Conservation (phyloP, 371 early-diverging fungal species). For the Chytridiales sp. region DNA sequence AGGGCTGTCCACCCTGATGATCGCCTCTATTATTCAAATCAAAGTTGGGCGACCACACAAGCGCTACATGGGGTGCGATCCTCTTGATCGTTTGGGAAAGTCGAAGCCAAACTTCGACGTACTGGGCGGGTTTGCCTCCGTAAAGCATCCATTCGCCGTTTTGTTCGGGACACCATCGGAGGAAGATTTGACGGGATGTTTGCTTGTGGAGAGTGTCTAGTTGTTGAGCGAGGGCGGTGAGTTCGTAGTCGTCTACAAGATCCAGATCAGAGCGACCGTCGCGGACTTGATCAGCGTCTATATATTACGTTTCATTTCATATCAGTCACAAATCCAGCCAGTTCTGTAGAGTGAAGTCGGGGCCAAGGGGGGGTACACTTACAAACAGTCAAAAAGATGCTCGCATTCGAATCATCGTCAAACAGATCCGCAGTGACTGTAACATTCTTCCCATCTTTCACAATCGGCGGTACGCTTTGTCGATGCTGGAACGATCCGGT, state of each 20-base stretch:
- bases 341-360: no score
- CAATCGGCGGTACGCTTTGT: not conserved
- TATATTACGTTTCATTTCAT: no score
- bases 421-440: not conserved
- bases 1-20: no score
- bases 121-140: slow-evolving; percentile 1
- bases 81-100: slow-evolving; percentile 7
- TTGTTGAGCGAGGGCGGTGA: not conserved
- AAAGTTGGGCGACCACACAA: slow-evolving; percentile 23
- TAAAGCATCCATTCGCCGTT: slow-evolving; percentile 21
- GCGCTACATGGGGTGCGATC: not conserved
- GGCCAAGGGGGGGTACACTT: no score
- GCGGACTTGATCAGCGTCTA: slow-evolving; percentile 11
- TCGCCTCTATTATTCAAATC: slow-evolving; percentile 8
- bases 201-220: not conserved
- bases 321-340: no score
- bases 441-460: slow-evolving; percentile 10
- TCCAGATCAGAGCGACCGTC: slow-evolving; percentile 8
- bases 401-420: not conserved
- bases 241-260: slow-evolving; percentile 5
- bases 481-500: not conserved
- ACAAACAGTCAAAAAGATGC: not conserved
- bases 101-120: slow-evolving; percentile 14
- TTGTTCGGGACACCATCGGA: slow-evolving; percentile 16
- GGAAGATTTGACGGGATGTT: slow-evolving; percentile 2